Evolutionary conservation across 108 stramenopile species (phyloP), one percentile per base, ranked within the genome.

Genomic region (Halocafeteria seosinensis): DNA sequence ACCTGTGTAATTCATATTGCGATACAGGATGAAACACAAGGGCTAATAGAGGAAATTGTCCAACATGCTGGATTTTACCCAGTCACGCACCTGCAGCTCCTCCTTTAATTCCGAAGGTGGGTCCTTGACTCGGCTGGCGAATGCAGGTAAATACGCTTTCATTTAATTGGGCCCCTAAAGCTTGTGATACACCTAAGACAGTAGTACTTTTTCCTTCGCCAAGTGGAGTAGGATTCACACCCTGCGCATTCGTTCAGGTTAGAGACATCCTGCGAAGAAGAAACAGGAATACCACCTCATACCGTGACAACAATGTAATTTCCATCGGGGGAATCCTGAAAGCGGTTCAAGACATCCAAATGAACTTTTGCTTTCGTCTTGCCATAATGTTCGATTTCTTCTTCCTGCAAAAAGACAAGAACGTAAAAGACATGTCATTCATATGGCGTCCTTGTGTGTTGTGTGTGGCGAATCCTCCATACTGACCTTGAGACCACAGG

Each of bases 51-150:
- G 9, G 12, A 50, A 62, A 62, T 50, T 62, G 50, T 59, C 31
- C 3, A 30, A 28, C n/a, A n/a, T n/a, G n/a, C 68, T 65, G 53
- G 38, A 90, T 88, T 75, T 92, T 88, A 21, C 85, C 71, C 70
- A 71, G 65, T 24, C 66, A 91, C 25, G 92, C 95, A 5, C 95
- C 95, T 5, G 91, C 91, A 47, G 95, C 95, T 17, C 95, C 94
- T 0, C 97, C 97, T 78, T 98, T 98, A 77, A 98, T 94, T 25
- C 97, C 97, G 76, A 98, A 95, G 36, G 97, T 95, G 30, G 93
- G 95, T 24, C 95, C 95, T 70, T 94, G 92, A 25, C 73, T 75
- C 17, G 79, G 79, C 66, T 77, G 76, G 26, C 37, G 89, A 86
- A 77, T 61, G 62, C 64, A 70, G 37, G 77, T 61, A 62, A 81